Evolutionary conservation across 352 stramenopile genomes (phyloP), one percentile per base, ranked within the genome.

Genomic region (Globisporangium spinosum): DNA sequence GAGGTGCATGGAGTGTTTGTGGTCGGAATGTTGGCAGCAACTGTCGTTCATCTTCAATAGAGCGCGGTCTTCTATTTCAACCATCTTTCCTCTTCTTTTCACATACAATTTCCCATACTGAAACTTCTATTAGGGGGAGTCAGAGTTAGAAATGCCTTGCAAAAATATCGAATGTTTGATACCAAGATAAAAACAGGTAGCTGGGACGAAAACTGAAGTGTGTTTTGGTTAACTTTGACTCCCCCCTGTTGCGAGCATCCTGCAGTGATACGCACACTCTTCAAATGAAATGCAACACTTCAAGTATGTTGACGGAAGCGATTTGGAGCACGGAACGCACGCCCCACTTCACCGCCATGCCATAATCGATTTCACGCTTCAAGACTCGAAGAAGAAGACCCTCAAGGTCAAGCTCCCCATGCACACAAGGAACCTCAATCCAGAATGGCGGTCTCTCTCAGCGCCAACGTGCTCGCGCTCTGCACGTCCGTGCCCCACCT

Each of bases 391-490:
- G 29, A 32, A 29, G 27, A 4, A 32, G 29, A 32, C 4, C 29
- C 0, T 7, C 29, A 32, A 32, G 4, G 29, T 32, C 29, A 32
- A 32, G 29, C 29, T 32, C 29, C 29, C 29, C 4, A 7, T 4
- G 4, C 29, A 12, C 29, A 35, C 4, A 58, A 58, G 49, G n/a
- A 29, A 56, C 6, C 15, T 38, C 2, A 60, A 38, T 22, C 7
- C 32, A 12, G 32, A 38, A 62, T 68, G 62, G 47, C 77, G 0
- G 69, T 76, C 38, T 68, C 45, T 6, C 43, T 69, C 17, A 82
- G 64, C 27, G 67, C 62, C 51, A 80, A 83, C 70, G 71, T 70
- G 35, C 79, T 75, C 57, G 69, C 74, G 38, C 64, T 70, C 7
- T 75, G 70, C 65, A 71, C 74, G 20, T 76, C 64, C 23, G 62